These are phyloP conservation scores for Penicillium psychrosexuale DNA, from an alignment of 2,329 filamentous ascomycete genomes.

Conservation along the genomic window DNA sequence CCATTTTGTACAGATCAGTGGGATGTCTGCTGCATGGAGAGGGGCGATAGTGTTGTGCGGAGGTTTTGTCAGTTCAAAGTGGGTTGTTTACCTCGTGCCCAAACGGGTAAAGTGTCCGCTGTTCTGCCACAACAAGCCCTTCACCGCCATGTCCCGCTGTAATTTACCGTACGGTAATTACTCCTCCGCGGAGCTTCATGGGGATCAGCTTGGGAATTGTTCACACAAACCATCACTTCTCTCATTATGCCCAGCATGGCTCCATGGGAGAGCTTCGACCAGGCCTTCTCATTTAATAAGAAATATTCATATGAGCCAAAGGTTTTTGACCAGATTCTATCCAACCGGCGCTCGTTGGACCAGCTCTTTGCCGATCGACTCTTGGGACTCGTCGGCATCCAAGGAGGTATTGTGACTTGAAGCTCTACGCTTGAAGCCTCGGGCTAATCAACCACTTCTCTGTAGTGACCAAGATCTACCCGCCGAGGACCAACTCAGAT, in stretches of 20 bases:
- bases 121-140: constrained; percentile 35
- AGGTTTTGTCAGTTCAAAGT: constrained; percentile 26
- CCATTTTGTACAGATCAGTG: constrained; percentile 31
- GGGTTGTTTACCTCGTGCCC: constrained; percentile 41
- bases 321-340: constrained; percentile 61
- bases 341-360: constrained; percentile 64
- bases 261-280: constrained; percentile 61
- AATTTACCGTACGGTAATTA: constrained; percentile 17
- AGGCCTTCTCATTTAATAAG: constrained; percentile 62
- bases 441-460: constrained; percentile 10
- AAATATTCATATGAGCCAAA: constrained; percentile 62
- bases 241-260: constrained; percentile 32
- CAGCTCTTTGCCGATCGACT: constrained; percentile 77
- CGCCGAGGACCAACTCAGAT: constrained; percentile 66
- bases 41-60: constrained; percentile 8
- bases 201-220: constrained; percentile 3
- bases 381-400: constrained; percentile 65
- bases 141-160: constrained; percentile 28
- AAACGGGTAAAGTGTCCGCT: constrained; percentile 31
- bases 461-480: constrained; percentile 63
- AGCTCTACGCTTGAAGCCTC: constrained; percentile 6
- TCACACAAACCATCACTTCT: constrained; percentile 1
- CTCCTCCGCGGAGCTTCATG: constrained; percentile 15
- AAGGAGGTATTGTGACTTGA: constrained; percentile 56
- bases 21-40: constrained; percentile 27